These are phyloP conservation scores for Spinellus fusiger DNA, from an alignment of 192 early-diverging fungal species.

Conservation along the genomic window DNA sequence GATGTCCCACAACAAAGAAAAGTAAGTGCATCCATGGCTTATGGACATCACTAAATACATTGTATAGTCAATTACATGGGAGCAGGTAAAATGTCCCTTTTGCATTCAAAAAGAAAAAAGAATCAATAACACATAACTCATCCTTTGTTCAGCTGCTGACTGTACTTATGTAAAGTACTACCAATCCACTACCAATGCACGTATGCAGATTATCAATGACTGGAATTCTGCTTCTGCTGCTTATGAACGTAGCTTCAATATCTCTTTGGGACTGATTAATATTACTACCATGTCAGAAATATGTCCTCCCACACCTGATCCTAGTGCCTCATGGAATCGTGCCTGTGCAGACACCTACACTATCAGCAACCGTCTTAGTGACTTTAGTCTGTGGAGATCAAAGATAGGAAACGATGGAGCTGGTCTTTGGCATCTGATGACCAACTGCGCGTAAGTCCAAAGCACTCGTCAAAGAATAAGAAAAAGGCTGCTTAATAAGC, in stretches of 20 bases:
- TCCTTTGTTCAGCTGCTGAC: slow-evolving; percentile 49
- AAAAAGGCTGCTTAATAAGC: neutral
- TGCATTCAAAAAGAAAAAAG: neutral
- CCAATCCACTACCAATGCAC: slow-evolving; percentile 46
- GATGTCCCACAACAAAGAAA: slow-evolving; percentile 10
- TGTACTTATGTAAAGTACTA: slow-evolving; percentile 62
- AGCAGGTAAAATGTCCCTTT: slow-evolving; percentile 20
- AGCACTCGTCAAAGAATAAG: neutral
- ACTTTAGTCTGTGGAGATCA: slow-evolving; percentile 88
- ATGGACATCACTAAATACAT: neutral
- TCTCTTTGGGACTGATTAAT: slow-evolving; percentile 76
- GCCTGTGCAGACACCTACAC: slow-evolving; percentile 62
- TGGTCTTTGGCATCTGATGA: slow-evolving; percentile 93
- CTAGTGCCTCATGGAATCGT: slow-evolving; percentile 62
- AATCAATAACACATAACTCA: neutral
- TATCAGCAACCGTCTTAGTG: slow-evolving; percentile 71
- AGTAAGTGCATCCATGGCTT: neutral
- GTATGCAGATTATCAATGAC: slow-evolving; percentile 71
- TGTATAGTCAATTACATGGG: slow-evolving; percentile 30
- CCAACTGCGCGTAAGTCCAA: slow-evolving; percentile 53
- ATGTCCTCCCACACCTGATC: slow-evolving; percentile 44
- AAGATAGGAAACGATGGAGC: slow-evolving; percentile 60
- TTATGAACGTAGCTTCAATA: slow-evolving; percentile 83
- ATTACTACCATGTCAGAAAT: slow-evolving; percentile 61
- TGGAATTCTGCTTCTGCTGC: slow-evolving; percentile 78